These are phyloP conservation scores for Cornus kousa DNA, from an alignment of 148 eudicot species.

Conservation along the genomic window DNA sequence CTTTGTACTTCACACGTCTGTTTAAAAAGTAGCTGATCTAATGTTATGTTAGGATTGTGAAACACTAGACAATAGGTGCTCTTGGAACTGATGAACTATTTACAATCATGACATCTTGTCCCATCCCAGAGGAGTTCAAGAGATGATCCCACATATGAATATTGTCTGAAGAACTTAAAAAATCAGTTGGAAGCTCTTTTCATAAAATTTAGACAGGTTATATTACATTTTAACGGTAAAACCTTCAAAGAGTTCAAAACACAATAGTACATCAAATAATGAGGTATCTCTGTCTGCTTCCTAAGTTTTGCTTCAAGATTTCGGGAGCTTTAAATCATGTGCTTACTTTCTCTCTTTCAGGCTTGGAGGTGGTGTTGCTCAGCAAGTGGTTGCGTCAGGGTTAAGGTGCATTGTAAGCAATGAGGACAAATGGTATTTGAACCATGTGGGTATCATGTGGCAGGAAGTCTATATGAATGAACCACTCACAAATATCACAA, in stretches of 20 bases:
- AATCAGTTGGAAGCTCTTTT: neutral
- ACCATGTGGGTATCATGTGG: conserved; percentile 73
- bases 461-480: conserved; percentile 63
- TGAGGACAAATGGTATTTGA: conserved; percentile 88
- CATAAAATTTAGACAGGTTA: neutral
- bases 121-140: neutral
- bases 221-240: neutral
- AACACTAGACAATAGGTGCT: no score
- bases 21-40: no score
- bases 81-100: neutral
- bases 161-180: neutral
- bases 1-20: no score
- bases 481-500: conserved; percentile 57
- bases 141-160: neutral
- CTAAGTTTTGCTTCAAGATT: neutral
- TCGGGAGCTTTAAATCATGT: neutral
- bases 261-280: neutral
- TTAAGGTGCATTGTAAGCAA: conserved; percentile 93
- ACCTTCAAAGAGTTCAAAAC: neutral
- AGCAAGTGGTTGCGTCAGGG: conserved; percentile 65
- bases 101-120: neutral
- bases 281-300: neutral
- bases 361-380: conserved; percentile 76
- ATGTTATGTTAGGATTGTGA: no score
- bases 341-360: conserved; percentile 28